Percentiles rank a stretch among this genome's conserved stretches.
Evolutionary conservation across 106 monocot genomes (phyloP).

Genomic region (Dactylorhiza incarnata): DNA sequence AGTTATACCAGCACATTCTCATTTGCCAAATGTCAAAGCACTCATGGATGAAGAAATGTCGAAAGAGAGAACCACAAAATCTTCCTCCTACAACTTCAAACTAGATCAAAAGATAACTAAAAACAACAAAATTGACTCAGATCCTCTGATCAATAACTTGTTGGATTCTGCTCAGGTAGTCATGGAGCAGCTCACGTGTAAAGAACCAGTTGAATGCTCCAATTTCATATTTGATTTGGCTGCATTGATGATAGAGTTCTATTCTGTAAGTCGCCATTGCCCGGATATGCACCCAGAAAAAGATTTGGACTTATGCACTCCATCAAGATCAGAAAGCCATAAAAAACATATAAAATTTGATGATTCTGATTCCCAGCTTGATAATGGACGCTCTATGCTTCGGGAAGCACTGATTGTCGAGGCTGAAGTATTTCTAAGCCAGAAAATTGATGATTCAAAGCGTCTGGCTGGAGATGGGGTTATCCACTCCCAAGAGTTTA

Average conservation of each 20-base stretch:
- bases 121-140: conserved; percentile 9
- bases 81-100: conserved; percentile 4
- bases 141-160: conserved; percentile 14
- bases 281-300: conserved; percentile 11
- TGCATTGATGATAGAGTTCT: conserved; percentile 43
- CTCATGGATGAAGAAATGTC: conserved; percentile 68
- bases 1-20: conserved; percentile 4
- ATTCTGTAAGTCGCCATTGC: conserved; percentile 18
- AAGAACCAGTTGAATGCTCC: conserved; percentile 23
- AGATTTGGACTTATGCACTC: conserved; percentile 20
- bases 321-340: conserved; percentile 14
- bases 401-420: conserved; percentile 27
- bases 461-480: background rate
- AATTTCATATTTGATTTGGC: conserved; percentile 25
- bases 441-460: conserved; percentile 16
- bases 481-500: conserved; percentile 40
- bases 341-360: conserved; percentile 20
- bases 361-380: conserved; percentile 13
- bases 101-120: conserved; percentile 15
- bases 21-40: conserved; percentile 38
- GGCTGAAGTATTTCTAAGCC: conserved; percentile 17
- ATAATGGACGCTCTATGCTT: conserved; percentile 19
- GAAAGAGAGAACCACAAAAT: conserved; percentile 9
- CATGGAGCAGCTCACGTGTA: conserved; percentile 10
- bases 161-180: background rate